phyloP scores from a whole-genome alignment of 2,329 filamentous ascomycete genomes.

The Pseudogymnoascus sp. region DNA sequence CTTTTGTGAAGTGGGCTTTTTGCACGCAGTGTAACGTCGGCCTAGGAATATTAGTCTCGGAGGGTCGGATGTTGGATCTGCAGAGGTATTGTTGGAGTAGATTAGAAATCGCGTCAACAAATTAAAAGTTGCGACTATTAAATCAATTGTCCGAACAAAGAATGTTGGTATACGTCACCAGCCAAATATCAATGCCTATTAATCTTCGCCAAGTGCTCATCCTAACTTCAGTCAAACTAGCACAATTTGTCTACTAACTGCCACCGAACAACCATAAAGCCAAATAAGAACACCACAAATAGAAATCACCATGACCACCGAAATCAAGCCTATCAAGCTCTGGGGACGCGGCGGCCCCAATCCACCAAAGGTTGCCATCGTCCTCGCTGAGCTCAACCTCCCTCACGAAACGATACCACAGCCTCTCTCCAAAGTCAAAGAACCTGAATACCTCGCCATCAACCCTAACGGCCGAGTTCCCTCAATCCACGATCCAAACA shows the following conservation, averaged over 20 bases:
- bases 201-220: not conserved
- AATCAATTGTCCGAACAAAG: not conserved
- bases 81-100: not conserved
- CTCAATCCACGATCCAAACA: slow-evolving; percentile 36
- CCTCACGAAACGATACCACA: slow-evolving; percentile 11
- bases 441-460: slow-evolving; percentile 26
- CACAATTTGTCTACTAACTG: not conserved
- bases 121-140: not conserved
- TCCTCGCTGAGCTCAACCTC: slow-evolving; percentile 20
- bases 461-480: slow-evolving; percentile 26
- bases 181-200: not conserved
- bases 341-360: not conserved
- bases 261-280: not conserved
- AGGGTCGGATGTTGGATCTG: not conserved
- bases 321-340: not conserved
- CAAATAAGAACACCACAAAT: not conserved
- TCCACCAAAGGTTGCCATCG: slow-evolving; percentile 16
- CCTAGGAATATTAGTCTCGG: not conserved
- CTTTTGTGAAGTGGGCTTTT: not conserved
- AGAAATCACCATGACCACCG: not conserved
- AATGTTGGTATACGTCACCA: not conserved
- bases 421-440: slow-evolving; percentile 31
- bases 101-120: not conserved
- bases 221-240: not conserved
- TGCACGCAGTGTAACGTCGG: not conserved